These are phyloP conservation scores for Cubamyces sp. DNA, from an alignment of 768 basidiomycete genomes.

Conservation along the genomic window DNA sequence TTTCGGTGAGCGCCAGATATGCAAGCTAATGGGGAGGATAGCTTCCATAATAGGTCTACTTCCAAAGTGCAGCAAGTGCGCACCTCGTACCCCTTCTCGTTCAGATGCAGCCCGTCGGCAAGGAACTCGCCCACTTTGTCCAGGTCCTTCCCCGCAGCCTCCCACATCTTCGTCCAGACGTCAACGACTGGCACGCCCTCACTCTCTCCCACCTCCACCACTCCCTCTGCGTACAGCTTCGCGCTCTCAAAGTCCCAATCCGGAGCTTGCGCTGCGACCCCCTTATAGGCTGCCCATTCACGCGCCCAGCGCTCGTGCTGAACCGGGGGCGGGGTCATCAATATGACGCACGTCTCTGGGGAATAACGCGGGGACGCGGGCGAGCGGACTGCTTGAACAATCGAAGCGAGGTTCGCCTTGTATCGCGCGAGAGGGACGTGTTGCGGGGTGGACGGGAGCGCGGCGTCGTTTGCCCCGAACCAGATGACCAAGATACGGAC, in stretches of 20 bases:
- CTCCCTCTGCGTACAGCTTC: slow-evolving; percentile 72
- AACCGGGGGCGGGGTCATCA: slow-evolving; percentile 88
- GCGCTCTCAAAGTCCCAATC: slow-evolving; percentile 67
- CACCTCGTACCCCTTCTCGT: slow-evolving; percentile 70
- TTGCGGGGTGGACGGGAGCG: slow-evolving; percentile 65
- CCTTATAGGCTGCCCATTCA: slow-evolving; percentile 45
- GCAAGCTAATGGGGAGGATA: slow-evolving; percentile 50
- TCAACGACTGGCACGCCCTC: slow-evolving; percentile 69
- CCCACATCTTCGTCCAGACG: slow-evolving; percentile 72
- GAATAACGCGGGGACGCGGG: slow-evolving; percentile 68
- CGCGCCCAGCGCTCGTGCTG: slow-evolving; percentile 60
- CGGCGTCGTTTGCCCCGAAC: slow-evolving; percentile 91
- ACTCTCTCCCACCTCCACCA: slow-evolving; percentile 58
- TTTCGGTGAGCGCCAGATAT: slow-evolving; percentile 63
- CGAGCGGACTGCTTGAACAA: slow-evolving; percentile 65
- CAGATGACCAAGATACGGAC: slow-evolving; percentile 79
- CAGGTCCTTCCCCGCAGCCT: slow-evolving; percentile 65
- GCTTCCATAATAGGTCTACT: not conserved
- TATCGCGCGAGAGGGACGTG: slow-evolving; percentile 75
- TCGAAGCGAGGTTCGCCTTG: slow-evolving; percentile 60
- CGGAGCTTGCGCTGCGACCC: slow-evolving; percentile 52
- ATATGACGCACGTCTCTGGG: slow-evolving; percentile 73
- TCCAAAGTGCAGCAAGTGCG: slow-evolving; percentile 28
- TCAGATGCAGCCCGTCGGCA: slow-evolving; percentile 82
- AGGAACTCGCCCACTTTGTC: slow-evolving; percentile 54